phyloP scores from a whole-genome alignment of 352 stramenopile genomes.

The Elongisporangium undulatum region DNA sequence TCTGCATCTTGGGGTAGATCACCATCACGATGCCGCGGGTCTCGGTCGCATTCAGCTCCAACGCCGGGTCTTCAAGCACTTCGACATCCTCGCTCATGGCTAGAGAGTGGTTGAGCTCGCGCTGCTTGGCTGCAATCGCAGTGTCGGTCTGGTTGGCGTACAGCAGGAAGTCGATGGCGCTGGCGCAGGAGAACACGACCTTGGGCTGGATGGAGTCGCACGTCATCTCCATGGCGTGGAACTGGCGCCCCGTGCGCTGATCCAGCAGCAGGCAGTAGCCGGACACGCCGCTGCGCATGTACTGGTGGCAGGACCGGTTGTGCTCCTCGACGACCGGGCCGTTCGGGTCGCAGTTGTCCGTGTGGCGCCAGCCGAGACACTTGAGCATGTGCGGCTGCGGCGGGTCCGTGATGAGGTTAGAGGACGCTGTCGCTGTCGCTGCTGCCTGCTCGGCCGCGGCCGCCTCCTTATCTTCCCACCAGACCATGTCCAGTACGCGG shows the following conservation, averaged over 20 bases:
- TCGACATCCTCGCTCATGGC: not conserved
- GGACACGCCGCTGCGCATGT: slow-evolving; percentile 24
- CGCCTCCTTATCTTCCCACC: not conserved
- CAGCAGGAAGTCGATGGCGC: slow-evolving; percentile 29
- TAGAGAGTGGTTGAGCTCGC: not conserved
- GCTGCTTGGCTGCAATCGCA: not conserved
- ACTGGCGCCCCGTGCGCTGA: slow-evolving; percentile 20
- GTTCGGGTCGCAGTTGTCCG: slow-evolving; percentile 30
- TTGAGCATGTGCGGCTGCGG: slow-evolving; percentile 5
- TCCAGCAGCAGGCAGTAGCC: slow-evolving; percentile 52
- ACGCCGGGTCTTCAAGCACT: not conserved
- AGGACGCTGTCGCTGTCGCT: not conserved
- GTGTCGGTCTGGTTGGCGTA: slow-evolving; percentile 4
- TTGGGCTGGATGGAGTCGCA: slow-evolving; percentile 31
- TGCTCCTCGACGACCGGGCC: slow-evolving; percentile 16
- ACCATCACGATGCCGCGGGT: slow-evolving; percentile 46
- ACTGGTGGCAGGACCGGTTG: slow-evolving; percentile 35
- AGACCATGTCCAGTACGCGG: slow-evolving; percentile 12
- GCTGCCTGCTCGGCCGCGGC: not conserved
- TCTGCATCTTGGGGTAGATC: slow-evolving; percentile 45
- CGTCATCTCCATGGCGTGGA: slow-evolving; percentile 29
- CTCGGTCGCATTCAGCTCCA: not conserved
- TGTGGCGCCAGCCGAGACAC: slow-evolving; percentile 50
- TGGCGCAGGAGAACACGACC: slow-evolving; percentile 34
- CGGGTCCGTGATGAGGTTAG: not conserved